Conservation (phyloP, 1,284 basidiomycete species). For the Moesziomyces antarcticus region DNA sequence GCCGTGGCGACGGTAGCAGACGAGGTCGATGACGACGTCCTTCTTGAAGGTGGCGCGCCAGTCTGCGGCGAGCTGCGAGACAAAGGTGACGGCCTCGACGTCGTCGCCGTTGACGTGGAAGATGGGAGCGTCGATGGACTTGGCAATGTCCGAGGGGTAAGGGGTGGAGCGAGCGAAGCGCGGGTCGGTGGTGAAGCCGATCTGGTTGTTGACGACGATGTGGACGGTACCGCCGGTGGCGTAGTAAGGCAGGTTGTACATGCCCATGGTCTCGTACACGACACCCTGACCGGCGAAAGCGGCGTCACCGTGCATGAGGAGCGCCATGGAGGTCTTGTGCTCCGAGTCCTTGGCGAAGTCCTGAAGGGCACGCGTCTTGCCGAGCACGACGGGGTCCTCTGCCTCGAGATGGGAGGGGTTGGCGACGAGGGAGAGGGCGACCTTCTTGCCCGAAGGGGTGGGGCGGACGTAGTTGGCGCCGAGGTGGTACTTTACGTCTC, state of each 20-base stretch:
- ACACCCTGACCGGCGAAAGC: conserved; percentile 98
- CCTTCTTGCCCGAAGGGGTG: conserved; percentile 97
- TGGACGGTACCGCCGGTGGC: conserved; percentile 98
- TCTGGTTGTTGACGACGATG: conserved; percentile 99
- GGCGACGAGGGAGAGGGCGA: conserved; percentile 94
- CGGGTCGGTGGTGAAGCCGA: conserved; percentile 99
- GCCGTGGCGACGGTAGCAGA: conserved; percentile 98
- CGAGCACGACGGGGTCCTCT: conserved; percentile 95
- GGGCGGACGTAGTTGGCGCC: conserved; percentile 99
- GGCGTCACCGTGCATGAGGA: conserved; percentile 96
- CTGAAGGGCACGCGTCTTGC: conserved; percentile 96
- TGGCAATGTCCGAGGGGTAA: conserved; percentile 99
- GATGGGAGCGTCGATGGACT: conserved; percentile 97
- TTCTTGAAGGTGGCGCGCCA: conserved; percentile 99
- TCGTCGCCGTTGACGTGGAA: conserved; percentile 99
- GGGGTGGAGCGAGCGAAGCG: conserved; percentile 97
- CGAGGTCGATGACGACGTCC: conserved; percentile 97
- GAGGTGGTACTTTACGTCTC: conserved; percentile 98
- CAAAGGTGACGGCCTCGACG: conserved; percentile 92
- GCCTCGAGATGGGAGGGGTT: conserved; percentile 99
- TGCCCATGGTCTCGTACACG: conserved; percentile 99
- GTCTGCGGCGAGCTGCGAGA: conserved; percentile 96
- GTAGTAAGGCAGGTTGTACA: conserved; percentile 93
- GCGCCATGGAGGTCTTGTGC: conserved; percentile 75
- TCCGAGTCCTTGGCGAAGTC: conserved; percentile 89